Conservation (phyloP, 257 asterid species). For the Solanum medicagineum region DNA sequence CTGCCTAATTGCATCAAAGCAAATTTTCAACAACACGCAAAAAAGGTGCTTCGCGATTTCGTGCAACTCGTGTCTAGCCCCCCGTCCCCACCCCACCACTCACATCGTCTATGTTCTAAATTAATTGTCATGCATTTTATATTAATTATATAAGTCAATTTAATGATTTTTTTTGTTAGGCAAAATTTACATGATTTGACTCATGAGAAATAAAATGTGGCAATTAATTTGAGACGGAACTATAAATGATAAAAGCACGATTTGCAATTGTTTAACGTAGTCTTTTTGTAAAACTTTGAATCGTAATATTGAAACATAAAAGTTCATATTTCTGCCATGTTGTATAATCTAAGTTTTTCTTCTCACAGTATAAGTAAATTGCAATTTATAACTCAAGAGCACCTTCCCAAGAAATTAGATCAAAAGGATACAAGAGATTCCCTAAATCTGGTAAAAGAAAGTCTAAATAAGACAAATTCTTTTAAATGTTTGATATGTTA, state of each 20-base stretch:
- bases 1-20: not conserved
- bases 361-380: not conserved
- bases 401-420: too few species aligned
- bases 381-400: too few species aligned
- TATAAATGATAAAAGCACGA: not conserved
- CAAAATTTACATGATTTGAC: not conserved
- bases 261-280: too few species aligned
- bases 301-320: not conserved
- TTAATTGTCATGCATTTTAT: not conserved
- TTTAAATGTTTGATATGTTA: not conserved
- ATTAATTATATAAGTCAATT: too few species aligned
- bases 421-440: not conserved
- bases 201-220: not conserved
- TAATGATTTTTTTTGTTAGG: too few species aligned
- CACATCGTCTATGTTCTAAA: too few species aligned
- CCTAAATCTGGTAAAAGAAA: too few species aligned
- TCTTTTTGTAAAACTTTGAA: not conserved
- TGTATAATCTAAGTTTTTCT: not conserved
- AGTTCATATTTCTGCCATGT: not conserved
- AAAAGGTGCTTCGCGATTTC: not conserved
- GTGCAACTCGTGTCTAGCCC: not conserved
- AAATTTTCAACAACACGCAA: not conserved
- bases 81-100: not conserved
- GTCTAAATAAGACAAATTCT: too few species aligned
- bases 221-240: not conserved